Conservation (phyloP, 352 stramenopile species). For the Discostella stelligera region DNA sequence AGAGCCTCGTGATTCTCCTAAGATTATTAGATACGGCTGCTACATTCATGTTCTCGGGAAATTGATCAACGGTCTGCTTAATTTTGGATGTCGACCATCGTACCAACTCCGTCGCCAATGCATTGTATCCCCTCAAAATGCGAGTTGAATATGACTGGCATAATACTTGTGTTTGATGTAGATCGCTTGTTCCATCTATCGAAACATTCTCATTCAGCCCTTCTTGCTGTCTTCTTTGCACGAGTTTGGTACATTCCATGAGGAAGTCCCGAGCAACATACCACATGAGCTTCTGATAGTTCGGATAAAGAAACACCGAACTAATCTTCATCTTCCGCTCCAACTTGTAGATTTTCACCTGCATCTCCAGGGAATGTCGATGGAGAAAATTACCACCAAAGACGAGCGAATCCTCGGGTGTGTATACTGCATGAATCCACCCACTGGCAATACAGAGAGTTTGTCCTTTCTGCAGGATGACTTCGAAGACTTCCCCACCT, state of each 20-base stretch:
- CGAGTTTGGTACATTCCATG: constrained; percentile 12
- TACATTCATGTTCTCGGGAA: constrained; percentile 31
- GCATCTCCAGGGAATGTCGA: constrained; percentile 54
- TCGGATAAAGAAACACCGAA: constrained; percentile 75
- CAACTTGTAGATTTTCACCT: constrained; percentile 69
- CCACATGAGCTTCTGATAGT: constrained; percentile 65
- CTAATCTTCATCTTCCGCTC: constrained; percentile 63
- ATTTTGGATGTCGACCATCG: constrained; percentile 23
- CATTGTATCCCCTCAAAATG: constrained; percentile 29
- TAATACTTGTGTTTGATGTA: constrained; percentile 6
- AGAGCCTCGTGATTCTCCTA: constrained; percentile 10
- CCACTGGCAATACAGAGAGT: constrained; percentile 84
- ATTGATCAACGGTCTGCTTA: constrained; percentile 20
- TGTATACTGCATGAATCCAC: constrained; percentile 87
- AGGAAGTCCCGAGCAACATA: constrained; percentile 61
- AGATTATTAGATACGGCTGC: constrained; percentile 9
- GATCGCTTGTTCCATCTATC: background rate
- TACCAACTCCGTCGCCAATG: constrained; percentile 27
- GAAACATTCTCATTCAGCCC: background rate
- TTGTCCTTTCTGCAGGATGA: constrained; percentile 64
- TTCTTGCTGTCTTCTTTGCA: background rate
- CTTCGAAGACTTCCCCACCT: constrained; percentile 29
- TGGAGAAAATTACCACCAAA: constrained; percentile 85
- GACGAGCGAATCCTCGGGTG: constrained; percentile 81
- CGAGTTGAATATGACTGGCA: constrained; percentile 17